phyloP scores from a whole-genome alignment of 805 yeast species.

The Wickerhamiella galacta region DNA sequence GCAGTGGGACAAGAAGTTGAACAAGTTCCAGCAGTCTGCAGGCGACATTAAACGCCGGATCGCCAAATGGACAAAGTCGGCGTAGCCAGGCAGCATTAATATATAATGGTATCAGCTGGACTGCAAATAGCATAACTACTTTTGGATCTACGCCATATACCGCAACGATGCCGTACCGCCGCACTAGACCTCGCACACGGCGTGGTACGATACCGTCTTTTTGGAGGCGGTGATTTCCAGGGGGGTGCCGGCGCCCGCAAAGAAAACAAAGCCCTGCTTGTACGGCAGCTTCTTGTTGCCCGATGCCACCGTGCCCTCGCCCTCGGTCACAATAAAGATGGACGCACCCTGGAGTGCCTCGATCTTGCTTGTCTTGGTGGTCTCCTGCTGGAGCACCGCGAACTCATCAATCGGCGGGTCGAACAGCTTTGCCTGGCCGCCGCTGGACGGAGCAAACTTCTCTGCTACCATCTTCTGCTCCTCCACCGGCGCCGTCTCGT shows the following conservation, averaged over 20 bases:
- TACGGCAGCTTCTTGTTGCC: constrained; percentile 30
- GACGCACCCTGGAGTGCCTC: constrained; percentile 72
- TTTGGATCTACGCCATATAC: background rate
- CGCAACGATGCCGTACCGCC: background rate
- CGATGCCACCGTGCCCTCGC: constrained; percentile 42
- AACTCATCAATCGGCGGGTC: constrained; percentile 97
- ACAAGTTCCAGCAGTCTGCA: constrained; percentile 66
- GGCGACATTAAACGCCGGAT: constrained; percentile 68
- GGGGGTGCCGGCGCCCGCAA: constrained; percentile 61
- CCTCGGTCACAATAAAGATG: constrained; percentile 67
- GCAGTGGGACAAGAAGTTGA: constrained; percentile 83
- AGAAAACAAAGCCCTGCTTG: constrained; percentile 64
- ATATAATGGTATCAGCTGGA: no score
- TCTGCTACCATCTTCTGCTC: constrained; percentile 78
- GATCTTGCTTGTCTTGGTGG: constrained; percentile 35
- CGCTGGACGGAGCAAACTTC: constrained; percentile 28
- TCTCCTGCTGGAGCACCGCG: constrained; percentile 69
- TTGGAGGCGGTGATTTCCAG: constrained; percentile 31
- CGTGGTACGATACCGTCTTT: constrained; percentile 69
- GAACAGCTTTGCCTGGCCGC: constrained; percentile 32
- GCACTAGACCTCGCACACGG: constrained; percentile 52
- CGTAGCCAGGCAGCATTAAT: background rate
- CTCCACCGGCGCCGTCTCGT: constrained; percentile 72
- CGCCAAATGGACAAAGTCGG: constrained; percentile 45
- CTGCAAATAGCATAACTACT: no score